Base-by-base conservation (phyloP, 495 filamentous ascomycete genomes). In the Xylaria castorea region DNA sequence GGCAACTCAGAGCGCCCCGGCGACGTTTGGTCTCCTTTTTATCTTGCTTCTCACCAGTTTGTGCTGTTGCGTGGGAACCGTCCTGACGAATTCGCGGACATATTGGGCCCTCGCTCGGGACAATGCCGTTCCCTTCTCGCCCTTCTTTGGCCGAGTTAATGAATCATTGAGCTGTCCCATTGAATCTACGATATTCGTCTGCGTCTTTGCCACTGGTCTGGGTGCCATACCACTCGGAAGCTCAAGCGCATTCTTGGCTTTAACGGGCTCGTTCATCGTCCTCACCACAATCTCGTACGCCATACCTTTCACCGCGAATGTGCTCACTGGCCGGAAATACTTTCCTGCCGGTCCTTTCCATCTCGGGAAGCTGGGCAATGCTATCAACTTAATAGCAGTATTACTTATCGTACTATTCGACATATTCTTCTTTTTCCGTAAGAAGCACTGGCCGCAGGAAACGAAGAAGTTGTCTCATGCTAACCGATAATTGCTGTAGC, bases 51-150 rank as follows among this genome's bases (percentile, higher is more conserved):
- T 92, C 6, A 87, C 90, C 1, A 89, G 89, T 20, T 74, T 91
- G 68, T 84, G 90, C 68, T 89, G 89, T 70, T 83, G 85, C 32
- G 82, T 93, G 62, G 93, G 92, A 18, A 91, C 89, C 44, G 89
- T 91, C 48, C 84, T 95, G 68, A 95, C 92, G 32, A 89, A 89
- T 61, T 91, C 92, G n/a, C 90, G 94, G n/a, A 91, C 90, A n/a
- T 89, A 92, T 74, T 97, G 93, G 93, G 90, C 92, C 3, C 86
- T 97, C 16, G 89, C 92, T 44, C 90, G 94, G 44, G 94, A 97
- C 79, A 85, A 89, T 53, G 89, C 89, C 6, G 85, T 88, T 1
- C 89, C 89, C 0, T 87, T 89, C 71, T 78, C 83, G 4, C 50
- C 62, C 5, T 80, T 85, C 73, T 85, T 90, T 55, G 77, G 81